Conservation (phyloP, 2,329 filamentous ascomycete genomes). For the Diaporthe vexans region DNA sequence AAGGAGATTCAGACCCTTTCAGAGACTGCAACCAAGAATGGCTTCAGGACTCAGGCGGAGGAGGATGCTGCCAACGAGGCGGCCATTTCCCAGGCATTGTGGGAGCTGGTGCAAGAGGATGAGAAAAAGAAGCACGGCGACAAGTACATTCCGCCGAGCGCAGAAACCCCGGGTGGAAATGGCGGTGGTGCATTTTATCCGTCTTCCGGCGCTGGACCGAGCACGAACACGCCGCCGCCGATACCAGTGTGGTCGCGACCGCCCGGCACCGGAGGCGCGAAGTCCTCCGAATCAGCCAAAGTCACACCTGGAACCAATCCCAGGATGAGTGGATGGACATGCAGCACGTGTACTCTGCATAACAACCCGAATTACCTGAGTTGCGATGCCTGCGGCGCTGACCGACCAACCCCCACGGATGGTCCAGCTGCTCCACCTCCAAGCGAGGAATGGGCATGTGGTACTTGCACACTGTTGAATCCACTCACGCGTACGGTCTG, state of each 20-base stretch:
- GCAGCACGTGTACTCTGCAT: conserved; percentile 68
- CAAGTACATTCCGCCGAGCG: conserved; percentile 64
- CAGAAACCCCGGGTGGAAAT: conserved; percentile 64
- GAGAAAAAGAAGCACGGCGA: conserved; percentile 69
- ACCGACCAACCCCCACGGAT: conserved; percentile 52
- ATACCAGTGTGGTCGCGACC: conserved; percentile 40
- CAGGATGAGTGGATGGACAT: conserved; percentile 61
- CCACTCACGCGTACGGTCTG: conserved; percentile 64
- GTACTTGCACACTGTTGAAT: conserved; percentile 70
- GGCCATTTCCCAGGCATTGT: conserved; percentile 87
- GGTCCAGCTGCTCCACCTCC: conserved; percentile 28
- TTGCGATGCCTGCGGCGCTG: conserved; percentile 69
- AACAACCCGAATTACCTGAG: conserved; percentile 65
- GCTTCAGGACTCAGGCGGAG: conserved; percentile 86
- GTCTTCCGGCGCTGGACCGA: conserved; percentile 41
- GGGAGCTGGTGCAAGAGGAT: conserved; percentile 89
- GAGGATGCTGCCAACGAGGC: conserved; percentile 91
- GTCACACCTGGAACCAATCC: neutral
- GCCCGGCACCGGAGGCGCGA: neutral
- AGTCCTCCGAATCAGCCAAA: neutral
- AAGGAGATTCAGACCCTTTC: conserved; percentile 75
- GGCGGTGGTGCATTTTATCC: conserved; percentile 52
- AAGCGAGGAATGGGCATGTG: conserved; percentile 64
- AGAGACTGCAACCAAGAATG: conserved; percentile 75
- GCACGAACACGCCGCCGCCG: conserved; percentile 44